A percentile compares a stretch with the other conserved stretches of the same genome.
Conservation (phyloP, 1,284 basidiomycete genomes). For the Ganoderma multipileum region DNA sequence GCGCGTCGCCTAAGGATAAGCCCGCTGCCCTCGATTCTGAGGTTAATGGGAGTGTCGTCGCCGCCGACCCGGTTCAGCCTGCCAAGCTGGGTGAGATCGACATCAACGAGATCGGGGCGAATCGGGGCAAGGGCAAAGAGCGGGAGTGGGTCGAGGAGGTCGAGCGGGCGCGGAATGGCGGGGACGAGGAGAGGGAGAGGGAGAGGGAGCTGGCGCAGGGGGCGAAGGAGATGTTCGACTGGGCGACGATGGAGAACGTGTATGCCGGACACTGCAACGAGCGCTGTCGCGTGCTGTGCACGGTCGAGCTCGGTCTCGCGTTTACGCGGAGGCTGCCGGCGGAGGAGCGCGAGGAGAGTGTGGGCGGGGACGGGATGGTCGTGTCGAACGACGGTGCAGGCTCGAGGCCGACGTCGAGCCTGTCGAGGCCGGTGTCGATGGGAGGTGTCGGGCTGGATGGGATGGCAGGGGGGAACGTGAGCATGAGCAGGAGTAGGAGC, state of each 20-base stretch:
- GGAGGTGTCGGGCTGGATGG: conserved; percentile 16
- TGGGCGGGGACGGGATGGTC: conserved; percentile 29
- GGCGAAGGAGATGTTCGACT: conserved; percentile 37
- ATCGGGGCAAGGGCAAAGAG: conserved; percentile 23
- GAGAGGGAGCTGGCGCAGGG: neutral
- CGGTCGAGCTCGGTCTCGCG: conserved; percentile 44
- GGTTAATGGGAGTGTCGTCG: neutral
- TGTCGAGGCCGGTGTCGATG: conserved; percentile 20
- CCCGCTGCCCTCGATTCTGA: neutral
- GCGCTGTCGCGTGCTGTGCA: conserved; percentile 42
- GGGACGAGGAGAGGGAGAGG: conserved; percentile 3
- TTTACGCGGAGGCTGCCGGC: conserved; percentile 35
- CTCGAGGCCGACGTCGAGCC: conserved; percentile 16
- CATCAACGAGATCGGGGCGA: conserved; percentile 11
- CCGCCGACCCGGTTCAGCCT: neutral
- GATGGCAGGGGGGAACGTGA: conserved; percentile 18
- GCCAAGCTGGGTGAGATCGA: conserved; percentile 4
- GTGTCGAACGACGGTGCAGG: neutral
- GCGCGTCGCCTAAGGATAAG: neutral
- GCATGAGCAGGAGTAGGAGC: conserved; percentile 11
- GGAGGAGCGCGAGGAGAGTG: conserved; percentile 23
- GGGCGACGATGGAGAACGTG: conserved; percentile 43
- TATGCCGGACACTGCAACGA: conserved; percentile 41
- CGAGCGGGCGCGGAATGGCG: conserved; percentile 20
- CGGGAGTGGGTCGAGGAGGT: conserved; percentile 32